A percentile compares a stretch with the other conserved stretches of the same genome.
Conservation (phyloP, 83 land plant genomes). For the Isoetes engelmannii region DNA sequence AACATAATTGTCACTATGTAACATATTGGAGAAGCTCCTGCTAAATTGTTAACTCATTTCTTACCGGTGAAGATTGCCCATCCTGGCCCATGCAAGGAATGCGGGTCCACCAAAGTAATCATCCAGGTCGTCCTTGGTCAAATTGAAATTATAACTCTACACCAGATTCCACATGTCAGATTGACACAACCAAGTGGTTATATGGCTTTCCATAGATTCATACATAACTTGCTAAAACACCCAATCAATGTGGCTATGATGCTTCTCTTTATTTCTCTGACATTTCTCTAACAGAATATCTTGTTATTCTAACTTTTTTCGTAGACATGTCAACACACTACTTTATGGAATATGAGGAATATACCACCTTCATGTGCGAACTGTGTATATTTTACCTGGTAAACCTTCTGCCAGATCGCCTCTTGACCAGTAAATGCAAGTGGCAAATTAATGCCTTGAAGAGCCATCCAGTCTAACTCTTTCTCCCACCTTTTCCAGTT, state of each 20-base stretch:
- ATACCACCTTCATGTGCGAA: too few relatives aligned
- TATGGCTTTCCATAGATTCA: neutral
- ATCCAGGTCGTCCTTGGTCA: slow-evolving; percentile 54
- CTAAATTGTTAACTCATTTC: slow-evolving; percentile 7
- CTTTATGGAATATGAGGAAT: too few relatives aligned
- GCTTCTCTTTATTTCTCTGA: too few relatives aligned
- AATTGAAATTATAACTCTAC: slow-evolving; percentile 50
- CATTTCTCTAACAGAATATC: too few relatives aligned
- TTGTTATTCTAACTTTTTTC: too few relatives aligned
- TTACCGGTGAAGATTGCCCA: slow-evolving; percentile 93
- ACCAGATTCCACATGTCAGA: neutral
- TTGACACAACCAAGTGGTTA: neutral
- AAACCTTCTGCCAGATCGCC: slow-evolving; percentile 89
- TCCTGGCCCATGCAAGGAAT: slow-evolving; percentile 98
- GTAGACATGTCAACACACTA: too few relatives aligned
- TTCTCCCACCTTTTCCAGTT: slow-evolving; percentile 92
- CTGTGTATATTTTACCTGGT: slow-evolving; percentile 39
- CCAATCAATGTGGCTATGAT: neutral
- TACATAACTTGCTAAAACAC: neutral
- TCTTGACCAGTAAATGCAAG: slow-evolving; percentile 93
- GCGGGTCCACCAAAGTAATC: slow-evolving; percentile 97
- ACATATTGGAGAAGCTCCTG: neutral
- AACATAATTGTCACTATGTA: too few relatives aligned
- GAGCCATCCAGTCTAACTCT: slow-evolving; percentile 98
- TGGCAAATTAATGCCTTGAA: slow-evolving; percentile 88